These are phyloP conservation scores for Oenanthe javanica DNA, from an alignment of 140 eudicot species.

Conservation along the genomic window DNA sequence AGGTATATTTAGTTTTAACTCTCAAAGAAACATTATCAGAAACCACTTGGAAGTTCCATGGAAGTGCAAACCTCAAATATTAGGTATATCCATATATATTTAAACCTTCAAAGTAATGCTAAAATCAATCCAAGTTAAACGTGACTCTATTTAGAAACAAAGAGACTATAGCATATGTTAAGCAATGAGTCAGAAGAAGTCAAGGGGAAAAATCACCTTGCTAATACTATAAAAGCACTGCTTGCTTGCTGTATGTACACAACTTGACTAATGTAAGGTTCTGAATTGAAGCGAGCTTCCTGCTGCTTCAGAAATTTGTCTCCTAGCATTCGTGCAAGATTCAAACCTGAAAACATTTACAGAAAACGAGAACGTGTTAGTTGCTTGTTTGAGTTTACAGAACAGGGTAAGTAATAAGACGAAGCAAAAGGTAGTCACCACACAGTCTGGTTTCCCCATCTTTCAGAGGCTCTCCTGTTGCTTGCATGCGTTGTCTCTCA, in stretches of 20 bases:
- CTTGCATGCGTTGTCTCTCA: conserved; percentile 80
- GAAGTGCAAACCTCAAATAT: background rate
- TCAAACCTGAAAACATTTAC: conserved; percentile 45
- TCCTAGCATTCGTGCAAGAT: conserved; percentile 91
- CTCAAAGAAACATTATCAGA: background rate
- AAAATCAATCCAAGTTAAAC: background rate
- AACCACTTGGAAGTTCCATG: background rate
- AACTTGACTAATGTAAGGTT: conserved; percentile 85
- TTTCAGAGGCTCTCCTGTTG: conserved; percentile 66
- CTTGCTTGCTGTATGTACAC: conserved; percentile 55
- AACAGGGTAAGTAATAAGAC: background rate
- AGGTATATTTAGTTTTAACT: background rate
- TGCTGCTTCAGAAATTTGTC: conserved; percentile 94
- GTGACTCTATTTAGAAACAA: background rate
- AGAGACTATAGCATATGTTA: background rate
- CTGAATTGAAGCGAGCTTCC: conserved; percentile 78
- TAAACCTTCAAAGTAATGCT: background rate
- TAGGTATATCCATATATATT: background rate
- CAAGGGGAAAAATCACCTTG: conserved; percentile 47
- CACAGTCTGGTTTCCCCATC: conserved; percentile 89
- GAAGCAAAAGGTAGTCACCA: conserved; percentile 32
- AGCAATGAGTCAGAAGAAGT: background rate
- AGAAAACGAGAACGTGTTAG: background rate
- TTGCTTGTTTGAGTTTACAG: background rate
- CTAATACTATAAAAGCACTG: conserved; percentile 71